Evolutionary conservation across 78 protist species (phyloP), one percentile per base, ranked within the genome.

Genomic region (Salpingoeca rosetta): DNA sequence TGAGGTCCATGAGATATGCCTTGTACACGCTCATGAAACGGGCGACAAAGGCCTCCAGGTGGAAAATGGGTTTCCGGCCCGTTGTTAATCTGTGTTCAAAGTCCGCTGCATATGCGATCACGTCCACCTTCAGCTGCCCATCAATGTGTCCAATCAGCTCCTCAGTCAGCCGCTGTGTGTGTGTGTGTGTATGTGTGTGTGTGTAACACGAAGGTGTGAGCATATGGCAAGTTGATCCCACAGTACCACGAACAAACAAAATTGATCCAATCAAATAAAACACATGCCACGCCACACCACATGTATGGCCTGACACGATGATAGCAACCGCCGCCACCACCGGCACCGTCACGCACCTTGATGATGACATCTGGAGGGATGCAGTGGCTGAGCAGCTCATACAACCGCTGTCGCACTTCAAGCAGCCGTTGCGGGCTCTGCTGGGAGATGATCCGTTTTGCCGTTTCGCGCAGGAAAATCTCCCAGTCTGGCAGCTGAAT

Each of bases 11-110:
- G n/a, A n/a, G n/a, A n/a, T 25, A 89, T 35, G 85, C 82, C 85
- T 94, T 97, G 90, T 91, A 94, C 25, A 91, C 1, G 78, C 86
- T 31, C 99, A 97, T 97, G 87, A 92, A 92, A 65, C 88, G 88
- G 25, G 98, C 98, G 42, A 93, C 79, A 40, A 97, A 97, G n/a
- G 99, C 99, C 91, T 97, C 99, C 12, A 97, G 80, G 78, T 97
- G 99, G 85, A 90, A 92, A 73, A 96, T 93, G 42, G 95, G 92
- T 82, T 95, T 95, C n/a, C 86, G 17, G 41, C 98, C 98, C 0
- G 65, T n/a, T n/a, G n/a, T n/a, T n/a, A n/a, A n/a, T n/a, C n/a
- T n/a, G n/a, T n/a, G n/a, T 78, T 96, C 96, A 88, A 74, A 88
- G 39, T 7, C 0, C 43, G 88, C 87, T 10, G 86, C 85, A 65